Percentiles rank a stretch among this genome's conserved stretches.
phyloP scores from a whole-genome alignment of 352 stramenopile genomes.

The Pythium scleroteichum region DNA sequence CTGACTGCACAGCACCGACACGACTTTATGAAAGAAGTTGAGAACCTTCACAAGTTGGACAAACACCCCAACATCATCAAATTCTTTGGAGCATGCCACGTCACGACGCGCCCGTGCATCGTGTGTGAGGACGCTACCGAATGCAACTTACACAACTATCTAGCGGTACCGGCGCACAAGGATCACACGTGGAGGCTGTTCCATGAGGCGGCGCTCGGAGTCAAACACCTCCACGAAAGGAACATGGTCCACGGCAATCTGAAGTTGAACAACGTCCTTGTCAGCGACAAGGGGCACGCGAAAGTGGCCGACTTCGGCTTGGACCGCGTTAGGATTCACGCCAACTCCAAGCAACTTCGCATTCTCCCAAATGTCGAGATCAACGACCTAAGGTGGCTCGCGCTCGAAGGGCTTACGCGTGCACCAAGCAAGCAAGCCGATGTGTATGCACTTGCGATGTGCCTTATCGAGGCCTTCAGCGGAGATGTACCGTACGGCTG shows the following conservation, averaged over 20 bases:
- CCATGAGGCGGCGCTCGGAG: conserved; percentile 31
- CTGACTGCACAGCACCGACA: too few relatives aligned
- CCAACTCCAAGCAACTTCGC: background rate
- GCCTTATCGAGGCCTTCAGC: conserved; percentile 4
- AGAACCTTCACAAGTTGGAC: too few relatives aligned
- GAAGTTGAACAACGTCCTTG: conserved; percentile 73
- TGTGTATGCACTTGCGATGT: conserved; percentile 8
- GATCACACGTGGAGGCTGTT: conserved; percentile 32
- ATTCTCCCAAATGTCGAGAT: background rate
- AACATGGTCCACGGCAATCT: conserved; percentile 37
- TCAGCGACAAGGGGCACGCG: conserved; percentile 25
- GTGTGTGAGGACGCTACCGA: conserved; percentile 28
- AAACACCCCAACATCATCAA: background rate
- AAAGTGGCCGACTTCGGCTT: conserved; percentile 40
- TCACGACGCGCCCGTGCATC: conserved; percentile 18
- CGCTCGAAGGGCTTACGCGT: background rate
- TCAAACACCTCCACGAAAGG: conserved; percentile 41
- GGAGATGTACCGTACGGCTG: too few relatives aligned
- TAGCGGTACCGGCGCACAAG: conserved; percentile 7
- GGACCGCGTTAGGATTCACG: background rate
- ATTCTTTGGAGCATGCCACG: conserved; percentile 11
- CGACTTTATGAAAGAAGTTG: too few relatives aligned
- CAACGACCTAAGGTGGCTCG: background rate
- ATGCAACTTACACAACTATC: conserved; percentile 21
- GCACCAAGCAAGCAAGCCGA: background rate